These are phyloP conservation scores for Pelargonium australe DNA, from an alignment of 441 rosid genomes.

Conservation along the genomic window DNA sequence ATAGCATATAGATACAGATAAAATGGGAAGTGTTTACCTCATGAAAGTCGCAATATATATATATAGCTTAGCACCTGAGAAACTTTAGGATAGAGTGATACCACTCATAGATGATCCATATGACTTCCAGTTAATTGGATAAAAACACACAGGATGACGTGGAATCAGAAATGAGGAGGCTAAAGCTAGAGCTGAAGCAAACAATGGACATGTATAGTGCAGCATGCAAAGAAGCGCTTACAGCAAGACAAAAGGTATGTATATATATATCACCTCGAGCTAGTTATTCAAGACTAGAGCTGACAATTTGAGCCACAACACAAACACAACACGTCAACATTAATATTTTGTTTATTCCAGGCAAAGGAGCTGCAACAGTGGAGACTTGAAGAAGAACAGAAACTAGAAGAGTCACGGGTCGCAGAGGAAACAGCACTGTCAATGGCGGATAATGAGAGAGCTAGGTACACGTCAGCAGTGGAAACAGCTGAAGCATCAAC, in stretches of 20 bases:
- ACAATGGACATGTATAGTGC: conserved; percentile 27
- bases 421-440: conserved; percentile 33
- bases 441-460: conserved; percentile 34
- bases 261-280: too few species aligned
- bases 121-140: background rate
- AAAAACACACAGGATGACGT: background rate
- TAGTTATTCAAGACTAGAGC: too few species aligned
- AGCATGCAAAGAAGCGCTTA: conserved; percentile 24
- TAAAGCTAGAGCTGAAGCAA: conserved; percentile 24
- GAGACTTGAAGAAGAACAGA: conserved; percentile 22
- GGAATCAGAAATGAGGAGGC: background rate
- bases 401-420: conserved; percentile 28
- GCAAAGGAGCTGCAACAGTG: conserved; percentile 32
- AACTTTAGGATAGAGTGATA: too few species aligned
- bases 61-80: too few species aligned
- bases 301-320: too few species aligned
- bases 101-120: too few species aligned
- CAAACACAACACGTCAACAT: background rate
- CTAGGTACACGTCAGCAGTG: conserved; percentile 30
- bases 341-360: conserved; percentile 24
- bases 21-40: too few species aligned
- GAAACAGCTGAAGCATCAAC: conserved; percentile 39
- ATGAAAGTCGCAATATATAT: too few species aligned
- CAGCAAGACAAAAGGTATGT: background rate
- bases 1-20: too few species aligned